Conservation (phyloP, 176 grass and related monocot genomes). For the Pharus latifolius region DNA sequence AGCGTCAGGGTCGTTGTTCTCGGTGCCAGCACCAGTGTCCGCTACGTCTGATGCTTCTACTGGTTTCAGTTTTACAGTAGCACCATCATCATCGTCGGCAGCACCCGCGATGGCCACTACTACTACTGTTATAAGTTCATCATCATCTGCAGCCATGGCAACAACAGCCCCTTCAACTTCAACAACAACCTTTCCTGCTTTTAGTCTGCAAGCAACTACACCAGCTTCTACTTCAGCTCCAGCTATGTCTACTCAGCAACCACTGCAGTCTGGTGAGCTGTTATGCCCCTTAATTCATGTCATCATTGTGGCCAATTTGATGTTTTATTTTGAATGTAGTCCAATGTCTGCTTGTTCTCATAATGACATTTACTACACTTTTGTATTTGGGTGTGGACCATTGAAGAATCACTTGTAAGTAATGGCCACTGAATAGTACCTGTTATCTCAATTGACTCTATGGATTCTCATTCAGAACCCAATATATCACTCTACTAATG, state of each 20-base stretch:
- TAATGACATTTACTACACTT: neutral
- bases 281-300: neutral
- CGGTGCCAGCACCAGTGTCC: slow-evolving; percentile 10
- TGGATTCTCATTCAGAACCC: neutral
- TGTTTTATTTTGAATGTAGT: neutral
- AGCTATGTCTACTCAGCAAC: slow-evolving; percentile 11
- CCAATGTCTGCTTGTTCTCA: neutral
- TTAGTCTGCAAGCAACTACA: slow-evolving; percentile 35
- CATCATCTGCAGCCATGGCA: slow-evolving; percentile 29
- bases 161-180: slow-evolving; percentile 13
- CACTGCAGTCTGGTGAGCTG: slow-evolving; percentile 52
- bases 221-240: slow-evolving; percentile 25
- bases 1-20: slow-evolving; percentile 39
- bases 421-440: neutral
- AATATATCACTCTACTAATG: neutral
- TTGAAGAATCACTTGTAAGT: neutral
- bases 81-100: slow-evolving; percentile 28
- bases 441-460: neutral
- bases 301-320: neutral
- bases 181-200: slow-evolving; percentile 42
- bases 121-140: slow-evolving; percentile 28
- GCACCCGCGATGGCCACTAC: slow-evolving; percentile 24
- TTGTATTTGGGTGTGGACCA: neutral
- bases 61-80: slow-evolving; percentile 32
- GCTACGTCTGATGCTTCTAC: slow-evolving; percentile 20